Evolutionary conservation across 371 early-diverging fungal genomes (phyloP).

Genomic region (Zopfochytrium polystomum): DNA sequence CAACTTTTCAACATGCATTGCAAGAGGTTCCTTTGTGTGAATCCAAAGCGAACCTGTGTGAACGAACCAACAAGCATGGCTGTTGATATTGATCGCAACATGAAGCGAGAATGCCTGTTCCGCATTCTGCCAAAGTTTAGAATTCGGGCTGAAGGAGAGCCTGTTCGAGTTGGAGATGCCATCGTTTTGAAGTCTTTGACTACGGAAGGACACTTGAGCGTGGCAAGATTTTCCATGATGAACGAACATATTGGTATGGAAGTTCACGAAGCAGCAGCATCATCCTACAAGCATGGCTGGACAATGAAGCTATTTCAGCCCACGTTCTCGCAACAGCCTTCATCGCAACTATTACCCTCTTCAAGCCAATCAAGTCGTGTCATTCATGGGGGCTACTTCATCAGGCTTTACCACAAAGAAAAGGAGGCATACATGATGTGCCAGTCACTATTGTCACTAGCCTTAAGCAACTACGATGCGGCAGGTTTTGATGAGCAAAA

Average conservation of each 20-base stretch:
- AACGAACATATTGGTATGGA: conserved; percentile 14
- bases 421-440: conserved; percentile 47
- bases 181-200: conserved; percentile 53
- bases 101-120: conserved; percentile 44
- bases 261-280: conserved; percentile 43
- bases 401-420: conserved; percentile 59
- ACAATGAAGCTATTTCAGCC: conserved; percentile 22
- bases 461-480: conserved; percentile 2
- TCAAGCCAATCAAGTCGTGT: background rate
- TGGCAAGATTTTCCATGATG: conserved; percentile 7
- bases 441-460: conserved; percentile 15
- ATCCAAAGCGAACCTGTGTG: conserved; percentile 42
- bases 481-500: conserved; percentile 22
- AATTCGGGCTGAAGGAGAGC: conserved; percentile 57
- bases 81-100: conserved; percentile 44
- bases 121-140: conserved; percentile 55
- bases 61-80: conserved; percentile 42
- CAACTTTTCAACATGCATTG: conserved; percentile 52
- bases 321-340: background rate
- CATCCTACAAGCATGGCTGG: conserved; percentile 31
- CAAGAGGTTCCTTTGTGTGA: conserved; percentile 50
- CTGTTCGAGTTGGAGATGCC: conserved; percentile 51
- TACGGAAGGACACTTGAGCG: conserved; percentile 52
- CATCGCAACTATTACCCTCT: background rate
- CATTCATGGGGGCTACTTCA: conserved; percentile 38